Conservation (phyloP, 805 yeast genomes). For the Wickerhamomyces chaumierensis region DNA sequence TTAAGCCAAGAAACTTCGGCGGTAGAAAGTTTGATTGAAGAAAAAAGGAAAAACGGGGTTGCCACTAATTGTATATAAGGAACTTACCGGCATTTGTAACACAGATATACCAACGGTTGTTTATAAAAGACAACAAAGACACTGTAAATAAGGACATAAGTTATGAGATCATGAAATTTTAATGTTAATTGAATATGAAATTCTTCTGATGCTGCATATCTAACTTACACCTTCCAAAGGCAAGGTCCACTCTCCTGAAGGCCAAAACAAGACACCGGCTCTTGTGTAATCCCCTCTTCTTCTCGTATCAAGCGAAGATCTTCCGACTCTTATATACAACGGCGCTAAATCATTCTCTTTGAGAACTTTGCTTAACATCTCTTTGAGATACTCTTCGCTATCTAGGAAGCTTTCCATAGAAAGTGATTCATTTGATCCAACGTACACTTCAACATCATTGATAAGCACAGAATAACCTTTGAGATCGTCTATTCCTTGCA, state of each 20-base stretch:
- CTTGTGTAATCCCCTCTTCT: conserved; percentile 52
- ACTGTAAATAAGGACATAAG: no score
- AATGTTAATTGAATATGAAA: no score
- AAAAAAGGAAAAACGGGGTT: no score
- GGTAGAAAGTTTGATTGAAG: no score
- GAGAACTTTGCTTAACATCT: conserved; percentile 23
- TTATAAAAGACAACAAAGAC: no score
- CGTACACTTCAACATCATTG: conserved; percentile 70
- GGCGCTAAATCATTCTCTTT: conserved; percentile 19
- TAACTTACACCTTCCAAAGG: conserved; percentile 44
- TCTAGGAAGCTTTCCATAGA: conserved; percentile 26
- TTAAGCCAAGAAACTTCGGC: no score
- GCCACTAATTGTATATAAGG: no score
- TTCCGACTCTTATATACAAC: conserved; percentile 48
- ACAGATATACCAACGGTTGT: no score
- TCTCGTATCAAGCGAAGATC: conserved; percentile 24
- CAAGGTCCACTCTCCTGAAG: conserved; percentile 39
- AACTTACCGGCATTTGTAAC: no score
- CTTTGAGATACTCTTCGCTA: conserved; percentile 18
- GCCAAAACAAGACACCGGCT: conserved; percentile 51
- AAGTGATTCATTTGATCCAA: conserved; percentile 39
- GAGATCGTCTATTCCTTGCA: conserved; percentile 18
- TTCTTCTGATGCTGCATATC: neutral
- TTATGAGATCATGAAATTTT: no score
- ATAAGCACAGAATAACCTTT: conserved; percentile 54